phyloP scores from a whole-genome alignment of 2,329 filamentous ascomycete species.

The Cryoendolithus antarcticus region DNA sequence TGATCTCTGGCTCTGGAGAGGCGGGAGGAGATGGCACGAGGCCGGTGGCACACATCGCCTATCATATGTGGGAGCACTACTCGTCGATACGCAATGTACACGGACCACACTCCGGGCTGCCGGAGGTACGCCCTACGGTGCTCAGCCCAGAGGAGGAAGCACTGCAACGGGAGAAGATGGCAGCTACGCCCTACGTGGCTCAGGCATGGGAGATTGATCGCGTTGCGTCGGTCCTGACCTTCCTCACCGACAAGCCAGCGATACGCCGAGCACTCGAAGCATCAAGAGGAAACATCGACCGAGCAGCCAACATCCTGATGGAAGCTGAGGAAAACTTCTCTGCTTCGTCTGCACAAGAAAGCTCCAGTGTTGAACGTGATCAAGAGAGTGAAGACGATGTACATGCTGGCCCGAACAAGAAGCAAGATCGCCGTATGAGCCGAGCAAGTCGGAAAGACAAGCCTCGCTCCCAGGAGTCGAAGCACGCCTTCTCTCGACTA shows the following conservation, averaged over 20 bases:
- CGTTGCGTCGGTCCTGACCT: conserved; percentile 40
- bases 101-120: conserved; percentile 46
- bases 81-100: conserved; percentile 51
- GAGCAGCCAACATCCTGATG: conserved; percentile 40
- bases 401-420: conserved; percentile 39
- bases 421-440: conserved; percentile 34
- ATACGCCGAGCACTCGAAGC: conserved; percentile 42
- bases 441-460: conserved; percentile 28
- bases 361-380: conserved; percentile 40
- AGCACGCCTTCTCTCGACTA: conserved; percentile 20
- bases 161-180: conserved; percentile 25
- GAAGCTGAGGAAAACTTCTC: conserved; percentile 34
- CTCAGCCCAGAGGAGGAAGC: conserved; percentile 30
- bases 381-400: conserved; percentile 39
- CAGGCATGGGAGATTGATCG: conserved; percentile 43
- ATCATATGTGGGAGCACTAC: conserved; percentile 52
- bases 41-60: conserved; percentile 34
- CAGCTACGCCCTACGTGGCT: conserved; percentile 30
- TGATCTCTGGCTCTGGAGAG: conserved; percentile 32
- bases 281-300: conserved; percentile 41
- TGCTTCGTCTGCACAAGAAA: conserved; percentile 31
- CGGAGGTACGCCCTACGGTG: conserved; percentile 30
- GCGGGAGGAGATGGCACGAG: conserved; percentile 15
- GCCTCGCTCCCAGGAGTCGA: conserved; percentile 14
- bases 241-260: conserved; percentile 35